These are phyloP conservation scores for Poa annua DNA, from an alignment of 176 grass and related monocot species.

Conservation along the genomic window DNA sequence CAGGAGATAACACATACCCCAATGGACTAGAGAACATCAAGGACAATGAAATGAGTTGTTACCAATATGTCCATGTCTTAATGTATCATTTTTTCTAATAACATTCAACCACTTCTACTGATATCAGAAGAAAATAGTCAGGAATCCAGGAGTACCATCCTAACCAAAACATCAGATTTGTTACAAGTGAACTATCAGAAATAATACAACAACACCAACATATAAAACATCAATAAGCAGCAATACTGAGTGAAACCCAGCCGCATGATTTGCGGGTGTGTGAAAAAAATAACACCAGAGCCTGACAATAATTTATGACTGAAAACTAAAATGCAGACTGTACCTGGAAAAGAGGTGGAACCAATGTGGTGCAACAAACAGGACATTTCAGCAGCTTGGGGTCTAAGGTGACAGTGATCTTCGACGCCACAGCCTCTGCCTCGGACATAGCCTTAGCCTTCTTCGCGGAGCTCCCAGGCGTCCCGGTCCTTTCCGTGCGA, in stretches of 20 bases:
- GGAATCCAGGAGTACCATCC: not conserved
- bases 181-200: not conserved
- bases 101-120: not conserved
- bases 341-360: conserved; percentile 1
- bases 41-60: not conserved
- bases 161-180: not conserved
- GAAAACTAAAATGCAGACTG: not conserved
- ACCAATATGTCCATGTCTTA: not conserved
- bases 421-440: not conserved
- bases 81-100: not conserved
- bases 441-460: not conserved
- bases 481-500: not conserved
- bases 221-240: not conserved
- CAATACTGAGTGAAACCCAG: not conserved
- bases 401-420: conserved; percentile 8
- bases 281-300: no score
- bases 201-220: not conserved
- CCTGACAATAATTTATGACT: not conserved
- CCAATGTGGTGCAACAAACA: not conserved
- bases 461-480: not conserved
- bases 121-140: not conserved
- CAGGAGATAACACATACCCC: not conserved
- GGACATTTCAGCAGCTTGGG: conserved; percentile 1
- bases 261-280: not conserved
- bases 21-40: not conserved